Evolutionary conservation across 306 rosid species (phyloP).

Genomic region (Begonia peltatifolia): DNA sequence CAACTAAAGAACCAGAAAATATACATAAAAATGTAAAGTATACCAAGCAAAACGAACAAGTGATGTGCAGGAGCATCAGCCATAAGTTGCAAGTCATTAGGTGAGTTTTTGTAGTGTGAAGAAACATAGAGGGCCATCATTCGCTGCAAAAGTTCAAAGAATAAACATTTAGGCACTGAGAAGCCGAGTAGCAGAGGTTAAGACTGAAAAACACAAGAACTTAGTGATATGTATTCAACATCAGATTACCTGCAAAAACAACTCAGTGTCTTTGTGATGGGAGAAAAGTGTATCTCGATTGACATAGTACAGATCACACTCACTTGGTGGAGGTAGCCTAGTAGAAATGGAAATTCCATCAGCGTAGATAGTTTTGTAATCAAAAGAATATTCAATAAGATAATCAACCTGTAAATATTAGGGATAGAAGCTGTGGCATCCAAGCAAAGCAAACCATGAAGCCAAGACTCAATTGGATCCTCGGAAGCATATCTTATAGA

Average conservation of each 20-base stretch:
- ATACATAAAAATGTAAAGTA: constrained; percentile 10
- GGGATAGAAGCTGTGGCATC: constrained; percentile 73
- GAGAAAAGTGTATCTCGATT: constrained; percentile 96
- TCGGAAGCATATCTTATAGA: constrained; percentile 88
- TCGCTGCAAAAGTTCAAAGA: constrained; percentile 42
- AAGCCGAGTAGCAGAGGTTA: background rate
- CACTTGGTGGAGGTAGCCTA: constrained; percentile 76
- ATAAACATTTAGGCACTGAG: constrained; percentile 7
- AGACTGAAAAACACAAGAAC: background rate
- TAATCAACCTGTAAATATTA: constrained; percentile 50
- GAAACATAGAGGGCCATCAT: constrained; percentile 98
- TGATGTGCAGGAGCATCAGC: constrained; percentile 99
- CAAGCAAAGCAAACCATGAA: constrained; percentile 68
- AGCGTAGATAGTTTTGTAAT: constrained; percentile 13
- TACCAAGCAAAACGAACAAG: constrained; percentile 92
- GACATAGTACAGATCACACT: constrained; percentile 83
- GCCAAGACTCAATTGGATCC: constrained; percentile 92
- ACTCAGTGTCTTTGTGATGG: constrained; percentile 81
- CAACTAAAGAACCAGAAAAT: background rate
- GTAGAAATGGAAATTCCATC: constrained; percentile 8
- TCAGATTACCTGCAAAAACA: constrained; percentile 74
- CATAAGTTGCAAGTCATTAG: constrained; percentile 90
- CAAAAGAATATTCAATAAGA: constrained; percentile 2
- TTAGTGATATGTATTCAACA: background rate
- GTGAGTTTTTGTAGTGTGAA: constrained; percentile 96